phyloP scores from a whole-genome alignment of 306 rosid genomes.

The Cicer yamashitae region DNA sequence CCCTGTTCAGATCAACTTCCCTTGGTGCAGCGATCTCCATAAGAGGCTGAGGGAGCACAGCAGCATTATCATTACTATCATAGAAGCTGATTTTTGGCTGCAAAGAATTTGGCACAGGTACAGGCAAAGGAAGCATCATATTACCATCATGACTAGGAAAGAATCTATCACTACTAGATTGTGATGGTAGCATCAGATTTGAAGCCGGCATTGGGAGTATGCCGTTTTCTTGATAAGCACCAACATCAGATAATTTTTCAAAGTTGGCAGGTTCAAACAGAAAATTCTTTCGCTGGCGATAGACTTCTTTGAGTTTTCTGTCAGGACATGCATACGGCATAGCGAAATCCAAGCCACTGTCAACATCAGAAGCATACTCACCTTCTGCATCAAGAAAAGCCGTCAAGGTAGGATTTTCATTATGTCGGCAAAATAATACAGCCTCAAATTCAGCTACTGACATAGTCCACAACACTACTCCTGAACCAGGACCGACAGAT shows the following conservation, averaged over 20 bases:
- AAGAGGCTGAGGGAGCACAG: conserved; percentile 39
- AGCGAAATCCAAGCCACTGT: conserved; percentile 53
- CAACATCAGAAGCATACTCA: conserved; percentile 46
- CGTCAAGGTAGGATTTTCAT: not conserved
- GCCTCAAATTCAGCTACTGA: conserved; percentile 70
- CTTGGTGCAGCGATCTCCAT: conserved; percentile 37
- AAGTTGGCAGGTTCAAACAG: conserved; percentile 48
- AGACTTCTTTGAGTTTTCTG: conserved; percentile 47
- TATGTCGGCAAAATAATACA: conserved; percentile 60
- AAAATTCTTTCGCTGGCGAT: conserved; percentile 52
- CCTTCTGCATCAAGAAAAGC: conserved; percentile 45
- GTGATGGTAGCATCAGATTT: conserved; percentile 49
- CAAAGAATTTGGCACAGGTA: conserved; percentile 2
- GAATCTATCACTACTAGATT: conserved; percentile 33
- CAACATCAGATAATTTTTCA: conserved; percentile 41
- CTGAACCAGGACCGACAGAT: conserved; percentile 57
- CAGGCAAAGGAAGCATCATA: conserved; percentile 37
- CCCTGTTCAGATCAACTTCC: conserved; percentile 39
- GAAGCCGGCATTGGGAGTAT: conserved; percentile 46
- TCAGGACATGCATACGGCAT: conserved; percentile 73
- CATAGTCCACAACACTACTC: conserved; percentile 71
- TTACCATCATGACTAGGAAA: conserved; percentile 38
- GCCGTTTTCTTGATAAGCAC: conserved; percentile 34
- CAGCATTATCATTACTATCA: conserved; percentile 40
- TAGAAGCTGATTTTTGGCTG: conserved; percentile 35